Conservation (phyloP, 371 early-diverging fungal species). For the Actinomucor elegans region DNA sequence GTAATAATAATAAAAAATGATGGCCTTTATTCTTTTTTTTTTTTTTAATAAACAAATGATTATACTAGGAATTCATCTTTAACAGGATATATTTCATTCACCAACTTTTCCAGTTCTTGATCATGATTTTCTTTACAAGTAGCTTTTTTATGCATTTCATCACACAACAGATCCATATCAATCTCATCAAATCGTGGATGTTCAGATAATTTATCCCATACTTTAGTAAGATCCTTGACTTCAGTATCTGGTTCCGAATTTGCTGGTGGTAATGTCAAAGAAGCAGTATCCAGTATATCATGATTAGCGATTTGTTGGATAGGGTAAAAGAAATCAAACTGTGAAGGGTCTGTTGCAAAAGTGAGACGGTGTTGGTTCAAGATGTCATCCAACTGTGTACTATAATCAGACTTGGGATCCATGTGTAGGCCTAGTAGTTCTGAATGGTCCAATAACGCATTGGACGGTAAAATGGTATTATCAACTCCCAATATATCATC, state of each 20-base stretch:
- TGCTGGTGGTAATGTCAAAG: background rate
- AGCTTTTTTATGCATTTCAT: slow-evolving; percentile 58
- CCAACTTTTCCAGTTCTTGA: slow-evolving; percentile 6
- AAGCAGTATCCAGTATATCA: slow-evolving; percentile 2
- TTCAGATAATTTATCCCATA: slow-evolving; percentile 55
- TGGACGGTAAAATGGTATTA: slow-evolving; percentile 9
- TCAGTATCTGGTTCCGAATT: background rate
- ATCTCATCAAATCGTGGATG: slow-evolving; percentile 59
- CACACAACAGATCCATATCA: slow-evolving; percentile 55
- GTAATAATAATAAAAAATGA: slow-evolving; percentile 20
- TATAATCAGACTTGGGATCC: slow-evolving; percentile 1
- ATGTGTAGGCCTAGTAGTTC: slow-evolving; percentile 8
- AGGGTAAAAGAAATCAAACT: slow-evolving; percentile 29
- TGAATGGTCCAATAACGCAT: slow-evolving; percentile 17
- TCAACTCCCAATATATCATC: slow-evolving; percentile 11
- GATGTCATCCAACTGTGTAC: slow-evolving; percentile 5
- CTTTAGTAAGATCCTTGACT: slow-evolving; percentile 51
- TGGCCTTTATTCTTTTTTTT: too few relatives aligned
- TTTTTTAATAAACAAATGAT: background rate
- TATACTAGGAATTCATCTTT: background rate
- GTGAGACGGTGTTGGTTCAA: slow-evolving; percentile 6
- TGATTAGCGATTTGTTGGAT: background rate
- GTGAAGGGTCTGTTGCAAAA: slow-evolving; percentile 16
- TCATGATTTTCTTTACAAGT: slow-evolving; percentile 27
- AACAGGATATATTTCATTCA: slow-evolving; percentile 13